Base-by-base conservation (phyloP, 78 protist genomes). In the Cavenderia fasciculata region DNA sequence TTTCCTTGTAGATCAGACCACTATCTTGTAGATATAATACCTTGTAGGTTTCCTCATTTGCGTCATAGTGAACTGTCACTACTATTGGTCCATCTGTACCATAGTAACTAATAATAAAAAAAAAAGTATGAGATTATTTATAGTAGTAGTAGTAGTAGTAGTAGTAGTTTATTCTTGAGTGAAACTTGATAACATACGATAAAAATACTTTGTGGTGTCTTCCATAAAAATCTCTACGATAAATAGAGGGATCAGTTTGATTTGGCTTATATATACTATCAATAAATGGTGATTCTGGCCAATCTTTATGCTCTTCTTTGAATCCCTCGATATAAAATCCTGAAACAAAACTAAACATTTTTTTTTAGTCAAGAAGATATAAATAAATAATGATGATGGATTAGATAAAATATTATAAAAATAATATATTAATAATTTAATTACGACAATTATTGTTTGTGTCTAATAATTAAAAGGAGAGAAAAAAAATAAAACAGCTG, bases 251-350 rank as follows among this genome's bases (percentile, higher is more conserved):
- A 73, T 73, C 6, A 33, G 63, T 23, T 82, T 82, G 59, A 25
- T 65, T 40, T 14, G 77, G 33, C 18, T 62, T 41, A 43, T 5
- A 14, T 16, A 66, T 63, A 25, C 12, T 29, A 34, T 11, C 25
- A 40, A 56, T 51, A 12, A 27, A 16, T 11, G 47, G 43, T 16
- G 72, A 38, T 6, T 43, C 33, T 66, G 49, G 40, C 90, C 90
- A 82, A 25, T 40, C 23, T 46, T 65, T 34, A 31, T 82, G 46
- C 10, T 47, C 78, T 57, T 82, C 90, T 6, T 59, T 61, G 21
- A 41, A 14, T 10, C 90, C 90, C n/a, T 82, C 90, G 33, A 82
- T 47, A 41, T 66, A 52, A 49, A 40, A 82, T 56, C 90, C 90
- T 57, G 65, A 38, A 56, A 76, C 52, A 27, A 40, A 56, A 52